A percentile compares a stretch with the other conserved stretches of the same genome.
These are phyloP conservation scores for Colletotrichum cordylinicola DNA, from an alignment of 2,329 filamentous ascomycete genomes.

Conservation along the genomic window DNA sequence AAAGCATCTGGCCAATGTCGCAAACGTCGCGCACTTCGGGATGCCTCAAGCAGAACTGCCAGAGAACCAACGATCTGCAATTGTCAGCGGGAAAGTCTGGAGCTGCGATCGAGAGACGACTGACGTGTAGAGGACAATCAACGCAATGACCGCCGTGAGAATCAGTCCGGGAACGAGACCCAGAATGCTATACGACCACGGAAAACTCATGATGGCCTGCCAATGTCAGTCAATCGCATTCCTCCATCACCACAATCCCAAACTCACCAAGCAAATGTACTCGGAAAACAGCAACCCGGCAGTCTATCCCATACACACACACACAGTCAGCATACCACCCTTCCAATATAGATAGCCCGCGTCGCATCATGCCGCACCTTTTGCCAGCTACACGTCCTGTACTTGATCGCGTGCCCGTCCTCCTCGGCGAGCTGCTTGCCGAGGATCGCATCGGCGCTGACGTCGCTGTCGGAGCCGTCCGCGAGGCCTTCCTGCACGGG, in stretches of 20 bases:
- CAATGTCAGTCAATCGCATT: slow-evolving; percentile 28
- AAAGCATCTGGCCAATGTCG: slow-evolving; percentile 94
- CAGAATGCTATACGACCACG: slow-evolving; percentile 88
- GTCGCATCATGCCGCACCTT: slow-evolving; percentile 49
- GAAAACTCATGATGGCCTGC: slow-evolving; percentile 86
- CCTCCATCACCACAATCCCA: background rate
- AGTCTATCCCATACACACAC: slow-evolving; percentile 51
- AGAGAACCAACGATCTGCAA: slow-evolving; percentile 47
- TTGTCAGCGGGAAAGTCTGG: slow-evolving; percentile 13
- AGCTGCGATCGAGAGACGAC: slow-evolving; percentile 6
- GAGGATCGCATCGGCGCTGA: slow-evolving; percentile 56
- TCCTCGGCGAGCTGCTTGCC: slow-evolving; percentile 77
- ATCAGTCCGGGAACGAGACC: slow-evolving; percentile 85
- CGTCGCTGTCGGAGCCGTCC: slow-evolving; percentile 44
- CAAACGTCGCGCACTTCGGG: slow-evolving; percentile 92
- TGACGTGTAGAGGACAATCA: slow-evolving; percentile 79
- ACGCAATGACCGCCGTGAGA: slow-evolving; percentile 79
- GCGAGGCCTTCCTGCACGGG: slow-evolving; percentile 42
- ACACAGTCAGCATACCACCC: background rate
- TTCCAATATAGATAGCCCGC: too few species aligned
- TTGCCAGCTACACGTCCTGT: slow-evolving; percentile 92
- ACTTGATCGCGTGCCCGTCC: slow-evolving; percentile 81
- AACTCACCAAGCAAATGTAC: slow-evolving; percentile 68
- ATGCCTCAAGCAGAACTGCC: slow-evolving; percentile 90
- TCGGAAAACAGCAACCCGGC: slow-evolving; percentile 90